Percentiles rank a stretch among this genome's conserved stretches.
These are phyloP conservation scores for Candida neerlandica DNA, from an alignment of 1,139 yeast genomes.

Conservation along the genomic window DNA sequence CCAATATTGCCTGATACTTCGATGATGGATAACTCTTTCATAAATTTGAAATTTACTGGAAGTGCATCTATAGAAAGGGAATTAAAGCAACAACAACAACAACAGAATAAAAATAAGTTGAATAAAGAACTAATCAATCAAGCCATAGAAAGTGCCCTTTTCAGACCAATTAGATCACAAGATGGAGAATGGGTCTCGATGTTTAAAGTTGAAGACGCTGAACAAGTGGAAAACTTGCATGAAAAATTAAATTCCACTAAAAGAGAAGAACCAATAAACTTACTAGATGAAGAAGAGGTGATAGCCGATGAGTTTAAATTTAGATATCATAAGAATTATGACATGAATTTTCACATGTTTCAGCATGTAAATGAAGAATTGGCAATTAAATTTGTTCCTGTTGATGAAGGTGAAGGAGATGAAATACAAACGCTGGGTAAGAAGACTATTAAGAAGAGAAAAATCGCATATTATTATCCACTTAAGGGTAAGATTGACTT, in stretches of 20 bases:
- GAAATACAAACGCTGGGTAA: conserved; percentile 19
- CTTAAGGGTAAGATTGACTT: conserved; percentile 76
- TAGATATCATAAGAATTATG: conserved; percentile 76
- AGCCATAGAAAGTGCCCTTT: conserved; percentile 63
- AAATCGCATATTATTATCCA: conserved; percentile 76
- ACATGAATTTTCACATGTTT: conserved; percentile 61
- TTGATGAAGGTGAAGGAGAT: conserved; percentile 60
- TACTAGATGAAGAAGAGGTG: conserved; percentile 43
- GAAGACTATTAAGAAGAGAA: conserved; percentile 39
- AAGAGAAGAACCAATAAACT: conserved; percentile 48
- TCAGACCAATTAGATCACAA: conserved; percentile 73
- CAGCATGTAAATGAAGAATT: conserved; percentile 49
- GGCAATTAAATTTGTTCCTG: conserved; percentile 52
- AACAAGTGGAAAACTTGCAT: conserved; percentile 35
- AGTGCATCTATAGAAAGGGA: conserved; percentile 66
- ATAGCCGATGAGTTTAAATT: conserved; percentile 49
- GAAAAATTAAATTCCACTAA: conserved; percentile 54
- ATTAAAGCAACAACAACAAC: conserved; percentile 38
- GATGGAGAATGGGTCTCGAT: conserved; percentile 84
- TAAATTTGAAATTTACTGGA: conserved; percentile 75
- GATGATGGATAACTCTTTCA: conserved; percentile 76
- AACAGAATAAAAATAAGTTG: conserved; percentile 39
- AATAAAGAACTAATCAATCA: conserved; percentile 45
- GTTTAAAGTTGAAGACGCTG: conserved; percentile 45
- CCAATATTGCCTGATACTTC: conserved; percentile 87